Base-by-base conservation (phyloP, 2,329 filamentous ascomycete species). In the Alternaria ventricosa region DNA sequence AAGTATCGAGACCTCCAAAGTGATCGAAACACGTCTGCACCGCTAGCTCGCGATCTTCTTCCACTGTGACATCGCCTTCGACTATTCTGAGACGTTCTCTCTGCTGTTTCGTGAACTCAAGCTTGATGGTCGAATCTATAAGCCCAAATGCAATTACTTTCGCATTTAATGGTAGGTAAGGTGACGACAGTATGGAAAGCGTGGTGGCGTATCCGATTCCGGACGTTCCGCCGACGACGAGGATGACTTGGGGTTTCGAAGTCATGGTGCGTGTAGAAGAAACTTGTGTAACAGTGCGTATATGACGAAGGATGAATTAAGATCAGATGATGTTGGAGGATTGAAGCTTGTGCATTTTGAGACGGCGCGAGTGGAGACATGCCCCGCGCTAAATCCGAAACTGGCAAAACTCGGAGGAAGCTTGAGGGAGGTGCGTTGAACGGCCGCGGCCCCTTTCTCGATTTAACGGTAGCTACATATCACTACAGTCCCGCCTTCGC, bases 181-280 rank as follows among this genome's bases (percentile, higher is more conserved):
- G 33, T 15, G 50, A 59, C 5, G 61, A 60, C 36, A 51, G 58
- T 54, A 72, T 69, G 44, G 57, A 41, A 60, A 68, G 69, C 9
- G 57, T 64, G 30, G 64, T 67, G 33, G 69, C 58, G 51, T 68
- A 66, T 23, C 72, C 71, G 43, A 74, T 74, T 54, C 72, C 72
- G 41, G 63, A 55, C 15, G 67, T 70, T 33, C 72, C 72, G 50
- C 72, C 72, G 20, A 75, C 69, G 23, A 75, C 61, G 43, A 74
- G 66, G 33, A 74, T 71, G 45, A 65, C 58, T 63, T 75, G 71
- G 12, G 60, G 54, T 22, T 46, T 61, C 18, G 50, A 43, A 27
- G 54, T 36, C 56, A 62, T 63, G 44, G 47, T 15, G 44, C 1
- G 18, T 36, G 33, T n/a, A 36, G 9, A n/a, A 25, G 13, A 18